Evolutionary conservation across 129 eudicot species (phyloP).

Genomic region (Cynara cardunculus): DNA sequence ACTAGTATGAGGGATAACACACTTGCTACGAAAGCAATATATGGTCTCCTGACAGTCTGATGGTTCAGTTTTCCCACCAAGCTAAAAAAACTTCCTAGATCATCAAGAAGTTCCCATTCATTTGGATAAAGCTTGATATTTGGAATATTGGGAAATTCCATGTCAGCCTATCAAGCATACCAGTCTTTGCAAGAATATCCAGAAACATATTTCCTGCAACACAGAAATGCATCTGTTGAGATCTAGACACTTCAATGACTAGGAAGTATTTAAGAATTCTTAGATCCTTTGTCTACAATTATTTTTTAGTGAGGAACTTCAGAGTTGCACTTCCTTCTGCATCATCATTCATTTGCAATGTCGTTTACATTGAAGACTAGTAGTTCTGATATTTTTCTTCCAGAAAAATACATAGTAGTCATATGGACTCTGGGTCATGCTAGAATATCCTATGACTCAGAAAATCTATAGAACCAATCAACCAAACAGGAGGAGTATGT

Average conservation of each 20-base stretch:
- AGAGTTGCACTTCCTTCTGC: neutral
- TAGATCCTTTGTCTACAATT: neutral
- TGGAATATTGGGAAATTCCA: no score
- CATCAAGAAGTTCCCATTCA: no score
- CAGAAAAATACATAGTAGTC: neutral
- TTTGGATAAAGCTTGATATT: no score
- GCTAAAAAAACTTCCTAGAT: no score
- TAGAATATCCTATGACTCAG: neutral
- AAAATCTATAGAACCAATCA: neutral
- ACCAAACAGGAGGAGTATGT: neutral
- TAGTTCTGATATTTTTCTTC: neutral
- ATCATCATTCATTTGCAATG: neutral
- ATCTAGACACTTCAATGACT: neutral
- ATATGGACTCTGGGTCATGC: neutral
- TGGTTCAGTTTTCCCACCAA: no score
- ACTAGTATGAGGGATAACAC: no score
- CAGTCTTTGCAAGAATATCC: no score
- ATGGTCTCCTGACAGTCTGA: no score
- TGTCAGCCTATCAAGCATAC: no score
- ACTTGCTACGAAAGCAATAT: no score
- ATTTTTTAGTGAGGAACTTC: neutral
- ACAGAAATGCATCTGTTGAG: no score
- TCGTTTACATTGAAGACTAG: neutral
- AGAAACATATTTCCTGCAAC: no score
- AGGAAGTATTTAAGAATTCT: neutral